phyloP scores from a whole-genome alignment of 1,139 yeast genomes.

The Suhomyces bribrorum region DNA sequence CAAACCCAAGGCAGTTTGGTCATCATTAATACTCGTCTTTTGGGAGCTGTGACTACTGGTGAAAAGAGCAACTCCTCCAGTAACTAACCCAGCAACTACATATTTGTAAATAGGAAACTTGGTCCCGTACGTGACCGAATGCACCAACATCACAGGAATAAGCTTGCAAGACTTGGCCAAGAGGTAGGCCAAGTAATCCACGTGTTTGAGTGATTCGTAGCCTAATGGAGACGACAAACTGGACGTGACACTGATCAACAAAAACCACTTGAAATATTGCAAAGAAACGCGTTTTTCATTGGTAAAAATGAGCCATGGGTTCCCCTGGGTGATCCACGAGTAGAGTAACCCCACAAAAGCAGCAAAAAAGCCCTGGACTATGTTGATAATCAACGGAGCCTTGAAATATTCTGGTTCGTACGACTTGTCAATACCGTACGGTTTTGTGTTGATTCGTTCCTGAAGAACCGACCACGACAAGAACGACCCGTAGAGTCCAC shows the following conservation, averaged over 20 bases:
- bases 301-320: conserved; percentile 34
- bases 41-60: conserved; percentile 50
- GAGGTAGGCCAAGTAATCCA: conserved; percentile 80
- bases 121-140: conserved; percentile 69
- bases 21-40: conserved; percentile 36
- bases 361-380: conserved; percentile 74
- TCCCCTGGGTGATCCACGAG: conserved; percentile 33
- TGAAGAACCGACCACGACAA: conserved; percentile 90
- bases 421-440: conserved; percentile 52
- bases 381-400: conserved; percentile 74
- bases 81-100: conserved; percentile 71
- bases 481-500: conserved; percentile 82
- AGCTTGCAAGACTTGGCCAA: conserved; percentile 92
- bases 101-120: conserved; percentile 76
- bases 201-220: conserved; percentile 72
- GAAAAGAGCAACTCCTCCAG: conserved; percentile 79
- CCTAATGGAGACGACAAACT: conserved; percentile 82
- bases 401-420: conserved; percentile 57
- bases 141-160: conserved; percentile 89
- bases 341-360: conserved; percentile 66
- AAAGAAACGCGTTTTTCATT: conserved; percentile 20
- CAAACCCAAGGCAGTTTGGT: conserved; percentile 56
- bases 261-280: conserved; percentile 42
- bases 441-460: conserved; percentile 79
- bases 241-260: conserved; percentile 73